These are phyloP conservation scores for Primulina huaijiensis DNA, from an alignment of 257 asterid species.

Conservation along the genomic window DNA sequence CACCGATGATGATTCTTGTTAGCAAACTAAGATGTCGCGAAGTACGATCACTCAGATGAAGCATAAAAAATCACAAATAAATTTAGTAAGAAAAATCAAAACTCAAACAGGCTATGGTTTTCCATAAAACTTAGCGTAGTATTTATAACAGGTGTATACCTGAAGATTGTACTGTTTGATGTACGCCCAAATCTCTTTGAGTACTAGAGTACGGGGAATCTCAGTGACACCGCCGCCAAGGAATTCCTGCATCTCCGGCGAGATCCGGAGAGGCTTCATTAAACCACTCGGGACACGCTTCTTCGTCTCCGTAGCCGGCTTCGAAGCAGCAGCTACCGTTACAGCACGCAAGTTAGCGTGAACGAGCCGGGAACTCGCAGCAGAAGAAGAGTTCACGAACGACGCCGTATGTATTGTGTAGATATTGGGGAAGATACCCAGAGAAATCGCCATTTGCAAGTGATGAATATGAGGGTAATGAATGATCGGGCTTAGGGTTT, in stretches of 20 bases:
- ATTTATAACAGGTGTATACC: constrained; percentile 34
- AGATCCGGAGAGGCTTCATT: constrained; percentile 76
- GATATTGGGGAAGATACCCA: constrained; percentile 40
- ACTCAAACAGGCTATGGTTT: neutral
- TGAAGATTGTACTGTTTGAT: constrained; percentile 74
- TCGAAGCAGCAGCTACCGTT: constrained; percentile 46
- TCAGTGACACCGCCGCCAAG: constrained; percentile 84
- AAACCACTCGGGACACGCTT: constrained; percentile 76
- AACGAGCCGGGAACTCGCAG: constrained; percentile 20
- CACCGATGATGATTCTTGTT: neutral
- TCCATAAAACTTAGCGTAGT: too few species aligned
- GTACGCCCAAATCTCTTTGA: constrained; percentile 78
- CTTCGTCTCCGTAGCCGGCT: constrained; percentile 63
- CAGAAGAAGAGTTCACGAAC: constrained; percentile 30
- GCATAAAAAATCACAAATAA: neutral
- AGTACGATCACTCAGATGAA: neutral
- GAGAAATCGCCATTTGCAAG: constrained; percentile 52
- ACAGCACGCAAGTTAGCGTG: constrained; percentile 35
- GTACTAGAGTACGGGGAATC: constrained; percentile 73
- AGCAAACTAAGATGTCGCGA: too few species aligned
- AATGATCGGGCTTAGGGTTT: constrained; percentile 6
- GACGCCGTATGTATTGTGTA: constrained; percentile 36
- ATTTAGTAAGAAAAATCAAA: neutral
- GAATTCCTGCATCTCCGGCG: constrained; percentile 86
- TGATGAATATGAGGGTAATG: neutral